Percentiles rank a stretch among this genome's conserved stretches.
Conservation (phyloP, 139 green algal genomes). For the Micromonas pusilla region DNA sequence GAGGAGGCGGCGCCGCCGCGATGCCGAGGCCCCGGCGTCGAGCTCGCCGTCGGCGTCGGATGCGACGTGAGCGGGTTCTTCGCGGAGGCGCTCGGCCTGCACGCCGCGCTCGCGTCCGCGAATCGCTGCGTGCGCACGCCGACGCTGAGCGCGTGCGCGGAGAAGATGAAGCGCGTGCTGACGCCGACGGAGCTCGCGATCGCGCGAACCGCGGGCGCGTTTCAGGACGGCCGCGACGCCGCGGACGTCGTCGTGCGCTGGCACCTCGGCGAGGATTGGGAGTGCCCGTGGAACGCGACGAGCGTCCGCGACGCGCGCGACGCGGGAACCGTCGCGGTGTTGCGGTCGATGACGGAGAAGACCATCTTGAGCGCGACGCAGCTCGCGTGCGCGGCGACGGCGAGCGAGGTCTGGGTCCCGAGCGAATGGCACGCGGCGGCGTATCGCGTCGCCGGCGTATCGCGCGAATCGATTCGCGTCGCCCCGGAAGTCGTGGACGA, state of each 20-base stretch:
- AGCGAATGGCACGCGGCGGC: not conserved
- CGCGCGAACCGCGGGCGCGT: not conserved
- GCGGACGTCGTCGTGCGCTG: not conserved
- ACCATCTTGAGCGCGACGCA: not conserved
- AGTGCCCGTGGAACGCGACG: not conserved
- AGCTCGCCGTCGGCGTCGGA: not conserved
- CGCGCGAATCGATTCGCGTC: no score
- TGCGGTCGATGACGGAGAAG: not conserved
- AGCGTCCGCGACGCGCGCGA: not conserved
- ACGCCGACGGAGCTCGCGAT: not conserved
- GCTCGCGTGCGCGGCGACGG: not conserved
- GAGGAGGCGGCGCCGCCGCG: not conserved
- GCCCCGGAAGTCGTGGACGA: not conserved
- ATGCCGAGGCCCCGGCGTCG: not conserved
- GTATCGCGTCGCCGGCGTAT: not conserved
- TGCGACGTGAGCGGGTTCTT: not conserved
- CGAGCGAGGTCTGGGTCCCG: not conserved
- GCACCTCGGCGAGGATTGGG: not conserved
- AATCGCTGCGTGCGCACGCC: not conserved
- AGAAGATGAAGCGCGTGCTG: not conserved
- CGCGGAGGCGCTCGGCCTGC: not conserved
- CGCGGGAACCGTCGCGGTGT: not conserved
- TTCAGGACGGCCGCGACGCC: not conserved
- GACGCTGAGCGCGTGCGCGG: not conserved
- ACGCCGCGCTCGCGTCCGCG: not conserved